Percentiles rank a stretch among this genome's conserved stretches.
phyloP scores from a whole-genome alignment of 2,329 filamentous ascomycete species.

The Graphilbum sp. region DNA sequence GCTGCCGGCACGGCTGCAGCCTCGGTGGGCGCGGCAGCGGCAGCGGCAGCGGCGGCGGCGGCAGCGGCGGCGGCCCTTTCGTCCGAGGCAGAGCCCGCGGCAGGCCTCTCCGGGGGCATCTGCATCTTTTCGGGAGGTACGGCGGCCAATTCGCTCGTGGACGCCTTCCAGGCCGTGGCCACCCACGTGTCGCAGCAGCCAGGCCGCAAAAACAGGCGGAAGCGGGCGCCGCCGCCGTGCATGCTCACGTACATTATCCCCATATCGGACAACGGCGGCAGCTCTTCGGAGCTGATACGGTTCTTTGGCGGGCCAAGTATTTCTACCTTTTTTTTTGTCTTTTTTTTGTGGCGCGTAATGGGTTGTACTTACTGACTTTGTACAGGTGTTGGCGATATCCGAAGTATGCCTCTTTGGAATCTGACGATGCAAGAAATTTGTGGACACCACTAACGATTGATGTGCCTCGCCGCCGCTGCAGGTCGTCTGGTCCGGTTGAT shows the following conservation, averaged over 20 bases:
- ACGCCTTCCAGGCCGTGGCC: constrained; percentile 57
- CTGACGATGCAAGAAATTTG: too few species aligned
- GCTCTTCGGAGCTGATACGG: constrained; percentile 80
- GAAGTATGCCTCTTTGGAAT: constrained; percentile 43
- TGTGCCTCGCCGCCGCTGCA: too few species aligned
- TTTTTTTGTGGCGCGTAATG: background rate
- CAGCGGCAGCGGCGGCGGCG: background rate
- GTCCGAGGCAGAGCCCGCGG: too few species aligned
- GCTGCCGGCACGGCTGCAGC: too few species aligned
- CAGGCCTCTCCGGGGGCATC: constrained; percentile 30
- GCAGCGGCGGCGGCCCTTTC: background rate
- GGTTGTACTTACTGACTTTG: too few species aligned
- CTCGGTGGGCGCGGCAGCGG: constrained; percentile 1
- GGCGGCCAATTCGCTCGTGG: constrained; percentile 86
- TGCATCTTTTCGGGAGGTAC: constrained; percentile 86
- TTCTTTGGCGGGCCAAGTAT: constrained; percentile 86
- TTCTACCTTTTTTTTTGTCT: constrained; percentile 8
- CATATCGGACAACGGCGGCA: constrained; percentile 91
- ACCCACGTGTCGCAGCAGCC: constrained; percentile 14
- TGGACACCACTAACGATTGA: too few species aligned
- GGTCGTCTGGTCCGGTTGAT: constrained; percentile 84
- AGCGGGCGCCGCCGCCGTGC: constrained; percentile 41
- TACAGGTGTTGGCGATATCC: constrained; percentile 46
- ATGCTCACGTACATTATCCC: constrained; percentile 75
- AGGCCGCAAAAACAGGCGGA: background rate